Evolutionary conservation across 805 yeast genomes (phyloP).

Genomic region (Myxozyma nipponensis): DNA sequence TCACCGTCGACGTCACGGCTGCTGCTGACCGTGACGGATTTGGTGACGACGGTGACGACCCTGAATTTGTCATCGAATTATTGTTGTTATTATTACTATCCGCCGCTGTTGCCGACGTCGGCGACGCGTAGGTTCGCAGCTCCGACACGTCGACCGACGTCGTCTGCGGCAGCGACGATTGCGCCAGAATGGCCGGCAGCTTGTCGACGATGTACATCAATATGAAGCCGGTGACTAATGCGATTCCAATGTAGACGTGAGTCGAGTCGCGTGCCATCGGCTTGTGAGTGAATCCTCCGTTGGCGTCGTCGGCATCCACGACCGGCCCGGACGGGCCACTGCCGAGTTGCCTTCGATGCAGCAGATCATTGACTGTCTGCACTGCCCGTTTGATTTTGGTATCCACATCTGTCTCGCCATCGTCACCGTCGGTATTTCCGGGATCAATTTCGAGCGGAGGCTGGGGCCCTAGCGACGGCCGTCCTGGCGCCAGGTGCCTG

Average conservation of each 20-base stretch:
- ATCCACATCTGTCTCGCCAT: background rate
- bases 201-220: constrained; percentile 52
- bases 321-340: background rate
- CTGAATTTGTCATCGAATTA: background rate
- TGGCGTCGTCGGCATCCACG: background rate
- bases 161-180: background rate
- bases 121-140: constrained; percentile 28
- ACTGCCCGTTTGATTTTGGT: background rate
- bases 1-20: constrained; percentile 42
- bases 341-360: background rate
- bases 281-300: background rate
- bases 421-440: background rate
- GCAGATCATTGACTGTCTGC: background rate
- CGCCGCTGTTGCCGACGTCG: too few species aligned
- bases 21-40: background rate
- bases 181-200: constrained; percentile 27
- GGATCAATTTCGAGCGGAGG: constrained; percentile 13
- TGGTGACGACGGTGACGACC: background rate
- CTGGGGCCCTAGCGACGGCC: background rate
- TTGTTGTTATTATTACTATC: background rate
- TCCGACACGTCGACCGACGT: constrained; percentile 34
- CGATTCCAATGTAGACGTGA: constrained; percentile 42
- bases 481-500: constrained; percentile 12
- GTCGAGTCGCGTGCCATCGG: background rate
- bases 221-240: constrained; percentile 53